Percentiles rank a stretch among this genome's conserved stretches.
phyloP scores from a whole-genome alignment of 257 asterid genomes.

The Solanum acaule region DNA sequence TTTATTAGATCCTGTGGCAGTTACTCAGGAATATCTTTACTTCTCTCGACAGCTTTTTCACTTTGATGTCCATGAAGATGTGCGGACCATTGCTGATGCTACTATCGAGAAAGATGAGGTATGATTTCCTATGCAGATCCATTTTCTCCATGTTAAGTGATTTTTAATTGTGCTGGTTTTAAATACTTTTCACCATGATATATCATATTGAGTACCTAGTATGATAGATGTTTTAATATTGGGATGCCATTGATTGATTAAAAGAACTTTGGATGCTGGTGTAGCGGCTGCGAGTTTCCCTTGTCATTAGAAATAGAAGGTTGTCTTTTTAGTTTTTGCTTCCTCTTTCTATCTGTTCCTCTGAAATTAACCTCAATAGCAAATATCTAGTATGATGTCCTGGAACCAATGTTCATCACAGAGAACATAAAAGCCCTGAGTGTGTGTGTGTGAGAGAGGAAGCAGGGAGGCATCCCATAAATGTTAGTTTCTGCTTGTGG shows the following conservation, averaged over 20 bases:
- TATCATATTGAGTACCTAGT: background rate
- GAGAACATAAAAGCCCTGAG: background rate
- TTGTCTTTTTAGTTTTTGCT: background rate
- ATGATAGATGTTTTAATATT: background rate
- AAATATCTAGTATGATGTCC: background rate
- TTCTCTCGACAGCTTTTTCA: conserved; percentile 68
- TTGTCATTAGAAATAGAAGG: no score
- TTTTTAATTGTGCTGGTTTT: background rate
- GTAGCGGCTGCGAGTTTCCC: no score
- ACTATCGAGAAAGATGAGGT: conserved; percentile 99
- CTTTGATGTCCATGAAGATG: conserved; percentile 99
- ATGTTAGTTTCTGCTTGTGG: background rate
- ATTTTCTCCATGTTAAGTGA: background rate
- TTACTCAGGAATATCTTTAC: background rate
- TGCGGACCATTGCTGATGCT: conserved; percentile 92
- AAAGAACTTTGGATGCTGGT: background rate
- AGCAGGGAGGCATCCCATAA: background rate
- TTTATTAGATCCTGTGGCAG: background rate
- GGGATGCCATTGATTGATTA: background rate
- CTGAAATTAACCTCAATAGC: background rate
- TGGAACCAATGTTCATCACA: background rate
- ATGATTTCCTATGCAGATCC: background rate
- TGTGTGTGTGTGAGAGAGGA: background rate
- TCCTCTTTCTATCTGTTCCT: background rate
- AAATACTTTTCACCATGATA: background rate